Evolutionary conservation across 768 basidiomycete genomes (phyloP), one percentile per base, ranked within the genome.

Genomic region (Phlebiopsis flavidoalba): DNA sequence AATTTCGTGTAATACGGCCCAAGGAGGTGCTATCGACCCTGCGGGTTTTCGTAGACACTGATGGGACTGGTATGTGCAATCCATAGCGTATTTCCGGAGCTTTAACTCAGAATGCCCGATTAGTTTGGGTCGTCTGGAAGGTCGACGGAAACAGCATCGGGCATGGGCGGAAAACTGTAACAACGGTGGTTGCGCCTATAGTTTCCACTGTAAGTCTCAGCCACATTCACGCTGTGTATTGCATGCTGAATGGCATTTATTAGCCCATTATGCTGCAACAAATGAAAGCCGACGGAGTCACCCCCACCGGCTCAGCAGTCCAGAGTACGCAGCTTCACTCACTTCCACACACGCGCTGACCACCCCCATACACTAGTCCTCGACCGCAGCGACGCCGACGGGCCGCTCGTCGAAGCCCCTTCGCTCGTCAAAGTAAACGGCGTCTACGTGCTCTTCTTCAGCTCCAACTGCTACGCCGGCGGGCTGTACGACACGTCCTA

Each of bases 61-160:
- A 63, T n/a, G 72, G 73, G 14, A 22, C 63, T 64, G 6, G 31
- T 53, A 21, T 3, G 14, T 8, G 4, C 7, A 37, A 53, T 1
- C 24, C 31, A 8, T 17, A n/a, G 2, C 33, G 15, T 36, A 8
- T 2, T 36, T 3, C 1, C 8, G 17, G 4, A 35, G n/a, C n/a
- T n/a, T 14, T 19, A 4, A 8, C 11, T 15, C 35, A 36, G 17
- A 17, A 2, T 37, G 12, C 3, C 24, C 4, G 19, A 24, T 7
- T n/a, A 51, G 53, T 74, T 67, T 60, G 62, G 71, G 26, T 69
- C 70, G 11, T 72, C 62, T 59, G 64, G 58, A 72, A 72, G 60
- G 67, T 74, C n/a, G 73, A 74, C 48, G 73, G 73, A 5, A 74
- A 71, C 65, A 70, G 64, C 36, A 63, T 69, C 48, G 70, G 72